Base-by-base conservation (phyloP, 106 monocot genomes). In the Amphibolis antarctica region DNA sequence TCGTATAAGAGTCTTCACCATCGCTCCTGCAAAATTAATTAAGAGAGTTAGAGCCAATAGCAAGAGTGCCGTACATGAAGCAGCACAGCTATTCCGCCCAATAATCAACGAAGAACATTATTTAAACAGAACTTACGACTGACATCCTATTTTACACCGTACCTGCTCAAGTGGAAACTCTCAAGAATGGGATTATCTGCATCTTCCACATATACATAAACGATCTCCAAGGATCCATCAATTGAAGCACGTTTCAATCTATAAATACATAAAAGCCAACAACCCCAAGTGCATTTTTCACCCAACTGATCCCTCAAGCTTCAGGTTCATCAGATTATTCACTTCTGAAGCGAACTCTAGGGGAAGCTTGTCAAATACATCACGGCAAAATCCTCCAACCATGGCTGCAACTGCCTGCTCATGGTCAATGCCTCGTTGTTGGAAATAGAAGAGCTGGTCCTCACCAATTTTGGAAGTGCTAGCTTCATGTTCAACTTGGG, bases 331-430 rank as follows among this genome's bases (percentile, higher is more conserved):
- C 14, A 88, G 60, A 9, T 73, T 81, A 61, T 81, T 78, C 25
- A 88, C 81, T 64, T 88, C 88, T 0, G 84, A 81, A 6, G 88
- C 88, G 54, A 84, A 88, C 54, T 88, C 88, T 3, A 81, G 55
- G 4, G 88, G 84, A 26, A 88, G 80, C 71, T 88, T 69, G 65
- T 88, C 81, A n/a, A 88, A 88, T 17, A 88, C 84, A 56, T 81
- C 88, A 22, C 83, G 75, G 71, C 88, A 88, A 70, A 88, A 88
- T 1, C 83, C 88, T 24, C 84, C 79, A 20, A 88, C 79, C 88
- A 88, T 88, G 4, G 78, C 76, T 0, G 88, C 84, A 23, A 88
- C 84, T 20, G 88, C 88, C 64, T 76, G 78, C 65, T 88, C 84
- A 31, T 88, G 81, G 59, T 79, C 84, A 19, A 88, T 84, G 59